Conservation (phyloP, 331 rosid genomes). For the Spiraea crenata region DNA sequence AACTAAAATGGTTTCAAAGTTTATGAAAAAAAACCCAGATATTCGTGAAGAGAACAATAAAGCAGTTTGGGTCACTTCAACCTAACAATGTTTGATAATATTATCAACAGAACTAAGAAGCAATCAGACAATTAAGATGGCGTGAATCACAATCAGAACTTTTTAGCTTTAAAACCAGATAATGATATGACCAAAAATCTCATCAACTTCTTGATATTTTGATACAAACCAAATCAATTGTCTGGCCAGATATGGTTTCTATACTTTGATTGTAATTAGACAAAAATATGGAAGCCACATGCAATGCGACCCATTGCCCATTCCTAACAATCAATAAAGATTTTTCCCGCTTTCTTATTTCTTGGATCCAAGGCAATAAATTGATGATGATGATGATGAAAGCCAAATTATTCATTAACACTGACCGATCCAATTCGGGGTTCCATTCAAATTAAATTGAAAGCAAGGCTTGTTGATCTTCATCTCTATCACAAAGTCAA, state of each 20-base stretch:
- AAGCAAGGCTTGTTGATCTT: too few relatives aligned
- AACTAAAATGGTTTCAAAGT: too few relatives aligned
- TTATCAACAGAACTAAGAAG: neutral
- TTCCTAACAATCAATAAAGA: neutral
- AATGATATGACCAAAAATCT: neutral
- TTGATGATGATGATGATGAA: neutral
- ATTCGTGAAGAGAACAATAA: neutral
- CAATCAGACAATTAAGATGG: neutral
- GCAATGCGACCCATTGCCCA: slow-evolving; percentile 1
- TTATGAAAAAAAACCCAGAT: too few relatives aligned
- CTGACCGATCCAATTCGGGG: too few relatives aligned
- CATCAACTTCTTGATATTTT: neutral
- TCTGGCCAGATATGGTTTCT: neutral
- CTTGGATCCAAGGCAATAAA: neutral
- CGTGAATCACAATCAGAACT: neutral
- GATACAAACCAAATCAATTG: neutral
- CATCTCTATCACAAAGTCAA: too few relatives aligned
- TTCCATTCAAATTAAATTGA: too few relatives aligned
- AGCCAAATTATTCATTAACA: slow-evolving; percentile 3
- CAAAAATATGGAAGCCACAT: neutral
- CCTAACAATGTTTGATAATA: neutral
- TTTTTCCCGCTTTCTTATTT: neutral
- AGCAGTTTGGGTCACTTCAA: neutral
- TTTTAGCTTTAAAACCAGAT: neutral
- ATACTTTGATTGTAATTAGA: neutral